These are phyloP conservation scores for Debaryomyces coudertii DNA, from an alignment of 1,139 yeast genomes.

Conservation along the genomic window DNA sequence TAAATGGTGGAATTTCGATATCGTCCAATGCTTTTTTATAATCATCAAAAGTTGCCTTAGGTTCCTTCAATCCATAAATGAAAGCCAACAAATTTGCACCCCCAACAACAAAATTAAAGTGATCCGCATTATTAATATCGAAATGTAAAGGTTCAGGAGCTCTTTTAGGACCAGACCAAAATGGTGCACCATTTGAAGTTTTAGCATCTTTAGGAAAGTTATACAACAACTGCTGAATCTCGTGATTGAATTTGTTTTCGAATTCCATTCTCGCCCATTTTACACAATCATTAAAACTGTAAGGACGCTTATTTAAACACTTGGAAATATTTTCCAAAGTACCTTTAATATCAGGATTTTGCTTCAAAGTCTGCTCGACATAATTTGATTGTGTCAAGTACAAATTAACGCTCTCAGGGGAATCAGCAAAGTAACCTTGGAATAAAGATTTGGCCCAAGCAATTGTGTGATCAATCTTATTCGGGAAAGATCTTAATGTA, in stretches of 20 bases:
- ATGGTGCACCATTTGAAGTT: conserved; percentile 88
- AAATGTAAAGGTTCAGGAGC: conserved; percentile 86
- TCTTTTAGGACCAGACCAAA: conserved; percentile 98
- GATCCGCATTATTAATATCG: conserved; percentile 75
- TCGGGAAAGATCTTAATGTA: conserved; percentile 95
- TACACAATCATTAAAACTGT: conserved; percentile 89
- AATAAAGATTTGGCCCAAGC: conserved; percentile 98
- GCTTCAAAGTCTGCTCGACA: conserved; percentile 87
- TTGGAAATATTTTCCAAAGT: conserved; percentile 76
- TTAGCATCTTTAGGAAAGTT: conserved; percentile 94
- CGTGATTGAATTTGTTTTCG: conserved; percentile 81
- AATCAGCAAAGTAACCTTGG: conserved; percentile 89
- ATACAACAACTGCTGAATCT: conserved; percentile 84
- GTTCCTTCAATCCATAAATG: conserved; percentile 79
- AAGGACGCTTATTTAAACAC: conserved; percentile 79
- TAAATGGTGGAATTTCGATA: conserved; percentile 46
- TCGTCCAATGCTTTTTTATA: conserved; percentile 58
- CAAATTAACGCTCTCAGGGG: conserved; percentile 90
- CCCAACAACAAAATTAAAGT: conserved; percentile 79
- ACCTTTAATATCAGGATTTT: conserved; percentile 88
- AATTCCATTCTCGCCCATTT: conserved; percentile 93
- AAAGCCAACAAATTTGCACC: conserved; percentile 92
- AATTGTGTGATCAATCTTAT: conserved; percentile 96
- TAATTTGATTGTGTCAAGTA: conserved; percentile 91
- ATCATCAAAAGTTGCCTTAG: conserved; percentile 42